These are phyloP conservation scores for Cladosporium sp. DNA, from an alignment of 2,329 filamentous ascomycete species.

Conservation along the genomic window DNA sequence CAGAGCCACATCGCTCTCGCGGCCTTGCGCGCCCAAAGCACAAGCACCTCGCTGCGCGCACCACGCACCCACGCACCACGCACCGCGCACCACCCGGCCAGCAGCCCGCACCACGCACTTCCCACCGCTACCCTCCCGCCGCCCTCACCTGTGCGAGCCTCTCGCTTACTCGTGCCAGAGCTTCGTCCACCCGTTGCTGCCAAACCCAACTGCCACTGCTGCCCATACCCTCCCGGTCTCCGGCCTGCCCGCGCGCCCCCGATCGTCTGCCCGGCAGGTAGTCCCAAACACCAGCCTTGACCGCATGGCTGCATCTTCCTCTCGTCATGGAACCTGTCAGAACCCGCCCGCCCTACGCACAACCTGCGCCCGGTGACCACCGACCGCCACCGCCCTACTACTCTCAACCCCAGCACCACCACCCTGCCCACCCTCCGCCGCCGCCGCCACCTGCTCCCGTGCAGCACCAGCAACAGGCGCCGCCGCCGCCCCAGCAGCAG, in stretches of 20 bases:
- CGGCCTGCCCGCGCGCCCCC: conserved; percentile 65
- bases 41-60: too few species aligned
- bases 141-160: too few species aligned
- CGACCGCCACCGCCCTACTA: conserved; percentile 11
- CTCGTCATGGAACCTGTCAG: conserved; percentile 12
- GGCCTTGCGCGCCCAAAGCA: too few species aligned
- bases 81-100: too few species aligned
- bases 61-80: too few species aligned
- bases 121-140: too few species aligned
- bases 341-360: conserved; percentile 8
- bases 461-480: conserved; percentile 15
- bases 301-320: conserved; percentile 11
- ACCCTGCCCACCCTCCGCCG: conserved; percentile 12
- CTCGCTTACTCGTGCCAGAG: not conserved
- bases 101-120: too few species aligned
- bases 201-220: too few species aligned
- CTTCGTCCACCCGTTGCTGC: not conserved
- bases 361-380: conserved; percentile 4
- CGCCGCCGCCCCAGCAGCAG: conserved; percentile 16
- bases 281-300: conserved; percentile 12
- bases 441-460: conserved; percentile 11
- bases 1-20: too few species aligned
- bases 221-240: conserved; percentile 47
- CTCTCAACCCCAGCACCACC: conserved; percentile 12
- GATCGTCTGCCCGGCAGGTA: conserved; percentile 7